Evolutionary conservation across 192 early-diverging fungal species (phyloP), one percentile per base, ranked within the genome.

Genomic region (Phlyctochytrium arcticum): DNA sequence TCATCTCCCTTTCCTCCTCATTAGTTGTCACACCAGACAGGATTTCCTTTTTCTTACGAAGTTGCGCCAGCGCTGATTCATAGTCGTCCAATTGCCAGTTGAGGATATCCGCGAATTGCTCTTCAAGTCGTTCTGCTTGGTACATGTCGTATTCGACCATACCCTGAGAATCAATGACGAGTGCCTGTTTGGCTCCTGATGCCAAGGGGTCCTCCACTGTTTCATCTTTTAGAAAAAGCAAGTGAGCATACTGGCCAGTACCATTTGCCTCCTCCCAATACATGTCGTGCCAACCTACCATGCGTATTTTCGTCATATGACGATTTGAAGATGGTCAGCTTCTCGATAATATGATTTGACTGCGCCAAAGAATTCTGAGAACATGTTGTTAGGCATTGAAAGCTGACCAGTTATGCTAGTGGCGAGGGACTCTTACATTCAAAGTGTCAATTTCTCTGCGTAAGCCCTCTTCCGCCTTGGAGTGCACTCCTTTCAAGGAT

Each of bases 31-130:
- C 68, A 5, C 73, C 73, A 1, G 36, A 9, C 19, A 75, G 62
- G 46, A 75, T 73, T 55, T 81, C 79, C 44, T 59, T 60, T 53
- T 78, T 78, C 35, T 73, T 71, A 6, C 49, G 57, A 5, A 81
- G 51, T 46, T 81, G 79, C 23, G 70, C 34, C 5, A 81, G 62
- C 19, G 68, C 32, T 37, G 58, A 29, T 29, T 81, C 79, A 56
- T 77, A 81, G 35, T 81, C 79, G 48, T 81, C 79, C 31, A 81
- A 58, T 47, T 75, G 70, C 27, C 54, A 71, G 46, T 81, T 72
- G 3, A 81, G 57, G 19, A 78, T 78, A 32, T 81, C 79, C 6
- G 66, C 63, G 47, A 81, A 78, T 50, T 81, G 79, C 32, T 63
- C 64, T 21, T 78, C 64, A 9, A 81, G 61, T 10, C 59, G 53